These are phyloP conservation scores for Kluyveromyces dobzhanskii DNA, from an alignment of 805 yeast genomes.

Conservation along the genomic window DNA sequence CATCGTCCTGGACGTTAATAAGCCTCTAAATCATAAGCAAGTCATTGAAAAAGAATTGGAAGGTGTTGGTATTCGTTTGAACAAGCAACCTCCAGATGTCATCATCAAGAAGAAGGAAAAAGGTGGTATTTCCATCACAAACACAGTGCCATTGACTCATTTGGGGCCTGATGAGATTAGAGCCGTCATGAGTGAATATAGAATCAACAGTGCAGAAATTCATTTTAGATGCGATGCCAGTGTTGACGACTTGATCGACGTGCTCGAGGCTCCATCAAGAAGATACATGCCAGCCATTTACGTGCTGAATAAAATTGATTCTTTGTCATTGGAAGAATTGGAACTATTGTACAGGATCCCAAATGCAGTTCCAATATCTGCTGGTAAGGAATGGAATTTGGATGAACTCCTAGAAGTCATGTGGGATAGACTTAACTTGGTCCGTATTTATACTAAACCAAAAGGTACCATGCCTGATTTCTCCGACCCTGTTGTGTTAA, in stretches of 20 bases:
- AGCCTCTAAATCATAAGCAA: slow-evolving; percentile 89
- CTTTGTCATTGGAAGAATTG: slow-evolving; percentile 88
- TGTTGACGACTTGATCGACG: slow-evolving; percentile 92
- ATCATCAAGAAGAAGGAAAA: slow-evolving; percentile 85
- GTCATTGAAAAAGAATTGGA: slow-evolving; percentile 92
- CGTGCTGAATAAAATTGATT: slow-evolving; percentile 91
- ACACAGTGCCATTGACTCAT: slow-evolving; percentile 86
- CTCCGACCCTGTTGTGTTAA: slow-evolving; percentile 86
- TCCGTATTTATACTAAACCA: slow-evolving; percentile 95
- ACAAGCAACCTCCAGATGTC: slow-evolving; percentile 89
- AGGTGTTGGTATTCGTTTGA: slow-evolving; percentile 94
- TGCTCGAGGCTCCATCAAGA: slow-evolving; percentile 82
- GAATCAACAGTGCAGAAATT: slow-evolving; percentile 91
- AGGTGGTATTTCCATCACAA: slow-evolving; percentile 92
- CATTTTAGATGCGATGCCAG: slow-evolving; percentile 97
- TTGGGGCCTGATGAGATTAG: slow-evolving; percentile 87
- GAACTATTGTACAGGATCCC: slow-evolving; percentile 88
- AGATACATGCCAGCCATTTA: slow-evolving; percentile 93
- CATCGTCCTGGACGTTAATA: slow-evolving; percentile 91
- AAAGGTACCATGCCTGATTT: slow-evolving; percentile 93
- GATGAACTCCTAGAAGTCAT: slow-evolving; percentile 89
- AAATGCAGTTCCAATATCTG: slow-evolving; percentile 92
- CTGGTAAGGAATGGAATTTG: slow-evolving; percentile 94
- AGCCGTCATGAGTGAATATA: slow-evolving; percentile 94
- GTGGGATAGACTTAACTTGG: slow-evolving; percentile 91